Evolutionary conservation across 257 asterid species (phyloP).

Genomic region (Jacaranda copaia): DNA sequence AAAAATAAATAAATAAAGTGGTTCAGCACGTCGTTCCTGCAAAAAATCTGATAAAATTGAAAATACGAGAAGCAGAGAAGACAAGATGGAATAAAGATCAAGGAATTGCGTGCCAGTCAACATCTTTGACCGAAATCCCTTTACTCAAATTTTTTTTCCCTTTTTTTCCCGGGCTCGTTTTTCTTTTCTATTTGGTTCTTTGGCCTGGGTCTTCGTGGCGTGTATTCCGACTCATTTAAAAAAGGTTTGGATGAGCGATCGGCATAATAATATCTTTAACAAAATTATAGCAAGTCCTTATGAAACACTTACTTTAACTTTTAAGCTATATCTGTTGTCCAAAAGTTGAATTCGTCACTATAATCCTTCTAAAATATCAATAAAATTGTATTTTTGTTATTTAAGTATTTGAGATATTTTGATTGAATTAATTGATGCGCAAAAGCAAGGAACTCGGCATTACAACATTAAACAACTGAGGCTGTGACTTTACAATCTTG

Average conservation of each 20-base stretch:
- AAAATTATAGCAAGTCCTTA: too few relatives aligned
- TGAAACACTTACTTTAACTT: too few relatives aligned
- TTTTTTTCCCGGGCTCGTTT: not conserved
- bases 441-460: too few relatives aligned
- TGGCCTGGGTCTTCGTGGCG: not conserved
- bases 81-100: conserved; percentile 49
- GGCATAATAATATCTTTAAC: too few relatives aligned
- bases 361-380: not conserved
- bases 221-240: too few relatives aligned
- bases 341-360: not conserved
- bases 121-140: conserved; percentile 45
- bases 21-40: conserved; percentile 36
- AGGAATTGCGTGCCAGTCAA: conserved; percentile 54
- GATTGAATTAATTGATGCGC: too few relatives aligned
- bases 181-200: not conserved
- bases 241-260: too few relatives aligned
- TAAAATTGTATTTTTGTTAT: too few relatives aligned
- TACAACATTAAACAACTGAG: too few relatives aligned
- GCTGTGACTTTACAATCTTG: too few relatives aligned
- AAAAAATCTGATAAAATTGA: conserved; percentile 33
- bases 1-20: not conserved
- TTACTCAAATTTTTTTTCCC: not conserved
- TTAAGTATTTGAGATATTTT: too few relatives aligned
- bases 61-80: conserved; percentile 37
- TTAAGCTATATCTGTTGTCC: too few relatives aligned